Base-by-base conservation (phyloP, 768 basidiomycete genomes). In the Russula foetens region DNA sequence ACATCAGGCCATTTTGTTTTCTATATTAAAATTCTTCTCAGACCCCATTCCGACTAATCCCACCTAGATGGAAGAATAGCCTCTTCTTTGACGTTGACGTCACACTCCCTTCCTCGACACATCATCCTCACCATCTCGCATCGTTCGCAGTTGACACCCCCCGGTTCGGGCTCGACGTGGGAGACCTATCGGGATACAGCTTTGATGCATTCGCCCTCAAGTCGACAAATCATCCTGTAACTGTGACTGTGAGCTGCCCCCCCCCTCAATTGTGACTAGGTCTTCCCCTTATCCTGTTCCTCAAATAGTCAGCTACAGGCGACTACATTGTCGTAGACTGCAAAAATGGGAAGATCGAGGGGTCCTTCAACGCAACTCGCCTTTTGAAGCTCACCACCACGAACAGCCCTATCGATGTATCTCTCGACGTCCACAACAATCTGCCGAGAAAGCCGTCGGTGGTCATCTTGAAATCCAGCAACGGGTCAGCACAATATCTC, bases 51-150 rank as follows among this genome's bases (percentile, higher is more conserved):
- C 43, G 49, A 19, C 33, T 43, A 49, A 14, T 61, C 7, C 54
- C 54, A 19, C 53, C 47, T 5, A 38, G 35, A 31, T 24, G 9
- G 33, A 56, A 56, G 26, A 21, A 51, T 19, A 38, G 8, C 17
- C 48, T 55, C 26, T 29, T 35, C 28, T 61, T 61, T 17, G 33
- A 29, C 26, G 54, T 61, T 12, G 47, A 60, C 26, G 48, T 61
- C 48, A 41, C 43, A 2, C 31, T 61, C 48, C 49, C 48, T 19
- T 50, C 59, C 31, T 47, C 47, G n/a, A 43, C 5, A 35, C 41
- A 60, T 11, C 28, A 23, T 23, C 23, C 26, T 15, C 53, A 9
- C 21, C 41, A 51, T 23, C 3, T 61, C 31, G 8, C 54, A 28
- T 15, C 43, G 0, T 56, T 56, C 21, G n/a, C 49, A 1, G 26